Evolutionary conservation across 768 basidiomycete species (phyloP).

Genomic region (Tylopilus sp.): DNA sequence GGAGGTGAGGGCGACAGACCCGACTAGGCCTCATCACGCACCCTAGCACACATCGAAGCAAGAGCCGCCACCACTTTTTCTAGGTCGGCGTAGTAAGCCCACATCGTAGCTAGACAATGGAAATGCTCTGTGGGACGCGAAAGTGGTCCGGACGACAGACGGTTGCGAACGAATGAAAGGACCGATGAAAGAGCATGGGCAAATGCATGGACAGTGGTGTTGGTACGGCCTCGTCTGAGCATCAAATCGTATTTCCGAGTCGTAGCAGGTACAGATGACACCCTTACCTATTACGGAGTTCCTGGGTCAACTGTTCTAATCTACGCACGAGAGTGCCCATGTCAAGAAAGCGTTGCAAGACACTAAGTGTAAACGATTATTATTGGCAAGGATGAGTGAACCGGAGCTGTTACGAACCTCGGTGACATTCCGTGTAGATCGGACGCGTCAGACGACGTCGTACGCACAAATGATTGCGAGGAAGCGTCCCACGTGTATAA

Average conservation of each 20-base stretch:
- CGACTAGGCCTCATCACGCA: conserved; percentile 31
- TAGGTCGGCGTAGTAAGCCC: conserved; percentile 47
- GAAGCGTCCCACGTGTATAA: conserved; percentile 60
- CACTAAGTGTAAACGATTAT: conserved; percentile 36
- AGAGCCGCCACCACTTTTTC: conserved; percentile 52
- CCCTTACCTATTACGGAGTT: conserved; percentile 48
- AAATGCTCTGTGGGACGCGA: conserved; percentile 20
- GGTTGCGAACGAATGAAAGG: conserved; percentile 48
- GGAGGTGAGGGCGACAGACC: conserved; percentile 1
- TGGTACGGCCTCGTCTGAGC: conserved; percentile 42
- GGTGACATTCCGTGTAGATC: conserved; percentile 47
- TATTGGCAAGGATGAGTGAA: neutral
- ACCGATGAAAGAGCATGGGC: conserved; percentile 59
- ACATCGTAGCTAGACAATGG: conserved; percentile 39
- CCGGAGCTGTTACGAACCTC: conserved; percentile 42
- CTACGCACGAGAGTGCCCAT: conserved; percentile 69
- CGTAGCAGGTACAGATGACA: neutral
- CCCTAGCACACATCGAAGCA: conserved; percentile 56
- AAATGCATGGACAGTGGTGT: conserved; percentile 62
- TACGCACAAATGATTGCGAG: conserved; percentile 55
- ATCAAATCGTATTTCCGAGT: conserved; percentile 5
- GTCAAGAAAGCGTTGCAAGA: conserved; percentile 57
- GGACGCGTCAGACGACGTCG: conserved; percentile 31
- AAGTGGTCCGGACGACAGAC: conserved; percentile 40
- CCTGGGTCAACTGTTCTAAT: conserved; percentile 50